These are phyloP conservation scores for Lactarius indigo DNA, from an alignment of 768 basidiomycete genomes.

Conservation along the genomic window DNA sequence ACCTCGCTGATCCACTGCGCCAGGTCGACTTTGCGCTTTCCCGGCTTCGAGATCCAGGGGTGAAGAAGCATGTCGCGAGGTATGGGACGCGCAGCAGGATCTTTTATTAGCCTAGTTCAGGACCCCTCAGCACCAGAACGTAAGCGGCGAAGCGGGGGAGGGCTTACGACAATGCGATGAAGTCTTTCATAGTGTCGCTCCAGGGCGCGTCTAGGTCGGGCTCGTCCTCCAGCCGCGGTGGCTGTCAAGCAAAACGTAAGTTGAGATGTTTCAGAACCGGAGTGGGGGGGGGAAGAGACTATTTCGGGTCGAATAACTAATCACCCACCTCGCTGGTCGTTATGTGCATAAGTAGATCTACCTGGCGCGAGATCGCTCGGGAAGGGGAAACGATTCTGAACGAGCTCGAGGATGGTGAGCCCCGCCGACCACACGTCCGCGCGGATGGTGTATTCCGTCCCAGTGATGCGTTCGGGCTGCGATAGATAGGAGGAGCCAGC, in stretches of 20 bases:
- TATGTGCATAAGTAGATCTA: constrained; percentile 84
- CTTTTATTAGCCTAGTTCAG: constrained; percentile 56
- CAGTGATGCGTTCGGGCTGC: constrained; percentile 86
- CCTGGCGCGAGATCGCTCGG: constrained; percentile 77
- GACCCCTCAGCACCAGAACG: neutral
- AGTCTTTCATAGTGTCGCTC: constrained; percentile 81
- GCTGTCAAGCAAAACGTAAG: constrained; percentile 38
- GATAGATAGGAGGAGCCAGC: neutral
- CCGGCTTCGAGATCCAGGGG: constrained; percentile 67
- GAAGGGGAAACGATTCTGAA: constrained; percentile 87
- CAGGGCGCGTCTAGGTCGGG: constrained; percentile 43
- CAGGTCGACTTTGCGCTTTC: constrained; percentile 78
- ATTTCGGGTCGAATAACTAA: neutral
- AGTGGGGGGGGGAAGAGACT: too few relatives aligned
- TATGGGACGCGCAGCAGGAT: constrained; percentile 60
- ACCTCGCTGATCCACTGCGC: constrained; percentile 75
- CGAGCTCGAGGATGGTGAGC: constrained; percentile 84
- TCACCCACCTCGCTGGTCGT: constrained; percentile 59
- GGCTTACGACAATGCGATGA: constrained; percentile 72
- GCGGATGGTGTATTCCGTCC: constrained; percentile 83
- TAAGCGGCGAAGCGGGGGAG: neutral
- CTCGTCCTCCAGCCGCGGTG: constrained; percentile 69
- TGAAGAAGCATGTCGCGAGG: constrained; percentile 77
- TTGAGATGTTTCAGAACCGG: constrained; percentile 19
- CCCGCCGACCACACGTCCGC: constrained; percentile 96